These are phyloP conservation scores for Macrotyloma uniflorum DNA, from an alignment of 306 rosid genomes.

Conservation along the genomic window DNA sequence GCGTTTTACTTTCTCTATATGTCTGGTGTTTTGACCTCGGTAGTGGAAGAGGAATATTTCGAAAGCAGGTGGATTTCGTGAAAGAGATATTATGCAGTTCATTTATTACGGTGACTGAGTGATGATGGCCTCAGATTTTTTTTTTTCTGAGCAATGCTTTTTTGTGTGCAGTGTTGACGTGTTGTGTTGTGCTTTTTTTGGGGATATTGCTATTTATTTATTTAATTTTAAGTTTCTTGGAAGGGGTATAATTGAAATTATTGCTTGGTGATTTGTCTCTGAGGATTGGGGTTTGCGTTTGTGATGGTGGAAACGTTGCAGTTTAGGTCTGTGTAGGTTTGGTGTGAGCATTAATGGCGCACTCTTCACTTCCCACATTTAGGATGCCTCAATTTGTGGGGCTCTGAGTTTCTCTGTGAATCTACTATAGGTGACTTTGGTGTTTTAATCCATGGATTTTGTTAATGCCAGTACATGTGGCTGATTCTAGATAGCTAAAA, in stretches of 20 bases:
- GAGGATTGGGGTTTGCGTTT: background rate
- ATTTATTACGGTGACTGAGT: slow-evolving; percentile 24
- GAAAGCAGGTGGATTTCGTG: slow-evolving; percentile 9
- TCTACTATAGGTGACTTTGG: background rate
- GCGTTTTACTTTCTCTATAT: background rate
- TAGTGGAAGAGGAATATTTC: background rate
- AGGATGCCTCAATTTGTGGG: slow-evolving; percentile 33
- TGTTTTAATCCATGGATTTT: background rate
- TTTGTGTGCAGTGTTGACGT: background rate
- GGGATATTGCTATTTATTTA: background rate
- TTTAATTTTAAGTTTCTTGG: background rate
- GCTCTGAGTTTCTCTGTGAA: background rate
- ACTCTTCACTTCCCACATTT: background rate
- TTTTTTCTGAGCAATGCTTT: background rate
- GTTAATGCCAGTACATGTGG: background rate
- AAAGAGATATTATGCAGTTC: slow-evolving; percentile 1
- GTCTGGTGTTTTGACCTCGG: background rate
- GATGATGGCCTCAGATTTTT: background rate
- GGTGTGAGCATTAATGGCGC: slow-evolving; percentile 50
- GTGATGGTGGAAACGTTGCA: slow-evolving; percentile 4
- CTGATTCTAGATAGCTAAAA: background rate
- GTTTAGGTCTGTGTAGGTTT: background rate
- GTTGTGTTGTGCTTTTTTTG: background rate
- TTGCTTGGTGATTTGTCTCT: background rate
- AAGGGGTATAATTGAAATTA: background rate